These are phyloP conservation scores for Peziza echinospora DNA, from an alignment of 495 filamentous ascomycete genomes.

Conservation along the genomic window DNA sequence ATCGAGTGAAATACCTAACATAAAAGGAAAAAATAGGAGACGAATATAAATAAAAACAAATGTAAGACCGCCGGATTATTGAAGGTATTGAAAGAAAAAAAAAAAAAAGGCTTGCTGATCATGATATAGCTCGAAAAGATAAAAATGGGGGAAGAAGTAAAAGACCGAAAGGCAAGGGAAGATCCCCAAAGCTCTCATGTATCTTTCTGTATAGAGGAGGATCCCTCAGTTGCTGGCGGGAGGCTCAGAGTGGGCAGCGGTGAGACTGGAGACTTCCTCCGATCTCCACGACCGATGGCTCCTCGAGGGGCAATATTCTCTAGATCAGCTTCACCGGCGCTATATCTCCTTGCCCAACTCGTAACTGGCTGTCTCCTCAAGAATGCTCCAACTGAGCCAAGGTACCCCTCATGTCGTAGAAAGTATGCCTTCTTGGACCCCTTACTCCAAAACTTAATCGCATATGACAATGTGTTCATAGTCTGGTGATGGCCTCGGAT, in stretches of 20 bases:
- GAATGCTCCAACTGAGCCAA: conserved; percentile 92
- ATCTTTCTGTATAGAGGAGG: no score
- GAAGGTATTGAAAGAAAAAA: no score
- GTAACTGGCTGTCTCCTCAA: conserved; percentile 57
- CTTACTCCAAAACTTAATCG: conserved; percentile 92
- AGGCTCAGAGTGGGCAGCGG: neutral
- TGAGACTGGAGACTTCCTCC: neutral
- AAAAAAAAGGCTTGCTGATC: no score
- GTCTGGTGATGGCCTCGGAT: conserved; percentile 92
- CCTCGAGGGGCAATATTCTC: neutral
- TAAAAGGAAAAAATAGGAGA: no score
- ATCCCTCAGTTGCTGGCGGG: no score
- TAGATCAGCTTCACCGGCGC: conserved; percentile 30
- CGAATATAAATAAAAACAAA: no score
- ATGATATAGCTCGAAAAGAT: no score
- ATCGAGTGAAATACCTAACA: no score
- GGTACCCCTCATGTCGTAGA: conserved; percentile 82
- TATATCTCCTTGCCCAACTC: conserved; percentile 79
- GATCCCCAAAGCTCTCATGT: no score
- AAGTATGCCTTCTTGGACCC: conserved; percentile 92
- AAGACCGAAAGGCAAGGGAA: no score
- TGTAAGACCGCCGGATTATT: no score
- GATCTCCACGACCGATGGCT: neutral
- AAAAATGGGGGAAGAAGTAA: no score
- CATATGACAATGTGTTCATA: conserved; percentile 88